These are phyloP conservation scores for Terfezia claveryi DNA, from an alignment of 495 filamentous ascomycete genomes.

Conservation along the genomic window DNA sequence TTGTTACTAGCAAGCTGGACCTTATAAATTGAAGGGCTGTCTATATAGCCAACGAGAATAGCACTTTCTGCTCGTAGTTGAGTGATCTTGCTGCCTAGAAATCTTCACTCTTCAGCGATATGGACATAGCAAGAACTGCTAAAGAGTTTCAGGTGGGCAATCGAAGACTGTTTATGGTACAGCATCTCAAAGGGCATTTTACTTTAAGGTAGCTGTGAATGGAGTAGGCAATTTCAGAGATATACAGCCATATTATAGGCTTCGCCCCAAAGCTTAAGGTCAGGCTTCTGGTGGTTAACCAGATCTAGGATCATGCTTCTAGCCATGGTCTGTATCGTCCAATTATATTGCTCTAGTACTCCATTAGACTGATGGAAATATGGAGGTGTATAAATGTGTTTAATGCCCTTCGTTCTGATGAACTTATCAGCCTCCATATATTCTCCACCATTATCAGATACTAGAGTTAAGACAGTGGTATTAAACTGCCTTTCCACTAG, in stretches of 20 bases:
- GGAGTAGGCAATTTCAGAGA: background rate
- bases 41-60: background rate
- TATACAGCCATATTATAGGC: background rate
- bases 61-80: background rate
- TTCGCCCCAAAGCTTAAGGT: background rate
- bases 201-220: background rate
- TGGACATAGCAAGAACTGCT: background rate
- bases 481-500: background rate
- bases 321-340: background rate
- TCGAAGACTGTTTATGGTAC: too few relatives aligned
- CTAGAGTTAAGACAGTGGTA: background rate
- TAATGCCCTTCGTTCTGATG: background rate
- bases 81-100: background rate
- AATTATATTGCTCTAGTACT: background rate
- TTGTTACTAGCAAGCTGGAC: too few relatives aligned
- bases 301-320: too few relatives aligned
- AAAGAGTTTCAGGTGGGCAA: too few relatives aligned
- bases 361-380: background rate
- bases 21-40: background rate
- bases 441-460: background rate
- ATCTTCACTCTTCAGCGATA: background rate
- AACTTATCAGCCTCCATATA: background rate
- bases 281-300: background rate
- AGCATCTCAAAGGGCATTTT: background rate
- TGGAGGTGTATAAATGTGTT: too few relatives aligned